phyloP scores from a whole-genome alignment of 345 rosid genomes.

The Microcos paniculata region DNA sequence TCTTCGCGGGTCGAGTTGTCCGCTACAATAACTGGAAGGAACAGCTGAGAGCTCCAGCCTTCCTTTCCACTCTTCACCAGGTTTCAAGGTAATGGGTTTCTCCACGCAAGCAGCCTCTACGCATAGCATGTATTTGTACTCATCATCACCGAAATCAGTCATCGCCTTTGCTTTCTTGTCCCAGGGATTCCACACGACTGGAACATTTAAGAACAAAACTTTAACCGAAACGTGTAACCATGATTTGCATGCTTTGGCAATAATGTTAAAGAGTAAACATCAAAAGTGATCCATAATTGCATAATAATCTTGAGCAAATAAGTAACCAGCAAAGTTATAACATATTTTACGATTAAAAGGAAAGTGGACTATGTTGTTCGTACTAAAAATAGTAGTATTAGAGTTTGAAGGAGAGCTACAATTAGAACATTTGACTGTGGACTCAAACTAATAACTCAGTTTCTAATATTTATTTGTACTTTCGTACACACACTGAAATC shows the following conservation, averaged over 20 bases:
- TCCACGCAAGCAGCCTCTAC: constrained; percentile 44
- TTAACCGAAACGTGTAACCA: background rate
- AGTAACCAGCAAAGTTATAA: background rate
- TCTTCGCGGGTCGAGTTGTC: constrained; percentile 47
- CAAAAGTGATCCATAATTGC: background rate
- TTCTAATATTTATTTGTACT: background rate
- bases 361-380: background rate
- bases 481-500: background rate
- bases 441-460: background rate
- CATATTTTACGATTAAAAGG: background rate
- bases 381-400: background rate
- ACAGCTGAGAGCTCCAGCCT: constrained; percentile 41
- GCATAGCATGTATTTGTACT: constrained; percentile 44
- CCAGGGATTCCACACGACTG: constrained; percentile 55
- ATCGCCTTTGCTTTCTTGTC: constrained; percentile 45
- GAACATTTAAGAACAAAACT: background rate
- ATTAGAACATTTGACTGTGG: background rate
- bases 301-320: background rate
- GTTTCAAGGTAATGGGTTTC: constrained; percentile 42
- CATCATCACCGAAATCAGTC: constrained; percentile 41
- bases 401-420: background rate
- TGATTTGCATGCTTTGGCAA: background rate
- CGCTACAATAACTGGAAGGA: constrained; percentile 47
- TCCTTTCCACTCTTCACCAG: constrained; percentile 49
- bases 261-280: background rate